Base-by-base conservation (phyloP, 176 grass and related monocot genomes). In the Ampelocalamus luodianensis region DNA sequence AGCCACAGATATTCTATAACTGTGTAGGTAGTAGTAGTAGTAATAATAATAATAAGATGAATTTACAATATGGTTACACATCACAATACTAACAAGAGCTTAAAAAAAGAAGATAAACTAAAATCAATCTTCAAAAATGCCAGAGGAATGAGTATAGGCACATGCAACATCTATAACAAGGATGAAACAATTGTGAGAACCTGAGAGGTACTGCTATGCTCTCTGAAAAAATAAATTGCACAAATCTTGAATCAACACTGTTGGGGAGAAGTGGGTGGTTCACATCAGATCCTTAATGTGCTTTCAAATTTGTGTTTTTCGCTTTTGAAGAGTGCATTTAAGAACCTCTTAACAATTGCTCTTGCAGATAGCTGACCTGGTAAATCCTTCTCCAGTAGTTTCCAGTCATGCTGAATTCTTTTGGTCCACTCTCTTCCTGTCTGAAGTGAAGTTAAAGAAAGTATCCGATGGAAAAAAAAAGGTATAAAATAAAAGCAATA, bases 331-430 rank as follows among this genome's bases (percentile, higher is more conserved):
- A 61, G 59, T 23, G 44, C 27, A 34, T 79, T 63, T 79, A 79
- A 49, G 6, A 61, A 79, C 27, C 32, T 36, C 29, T 50, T n/a
- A 17, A 85, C 20, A 82, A 45, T 24, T 82, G 49, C 9, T 49
- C 37, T 39, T 48, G 55, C 6, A 81, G 42, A 83, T 79, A 37
- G 17, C 80, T 78, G 71, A 94, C 95, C 92, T 88, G 95, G 95
- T 77, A 97, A 89, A 89, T 97, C 82, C 15, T 94, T 94, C 85
- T 94, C 92, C 46, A 97, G 74, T 17, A 97, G 74, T 74, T 85
- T 90, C 95, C 95, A 97, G 64, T 97, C 92, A 78, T 97, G 78
- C 64, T 97, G 95, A 68, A 97, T 92, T 80, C 85, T 86, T 84
- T 94, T 97, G 53, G 78, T 54, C 90, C 92, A 97, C 48, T 94